These are phyloP conservation scores for Penicillium sp. DNA, from an alignment of 2,329 filamentous ascomycete species.

Conservation along the genomic window DNA sequence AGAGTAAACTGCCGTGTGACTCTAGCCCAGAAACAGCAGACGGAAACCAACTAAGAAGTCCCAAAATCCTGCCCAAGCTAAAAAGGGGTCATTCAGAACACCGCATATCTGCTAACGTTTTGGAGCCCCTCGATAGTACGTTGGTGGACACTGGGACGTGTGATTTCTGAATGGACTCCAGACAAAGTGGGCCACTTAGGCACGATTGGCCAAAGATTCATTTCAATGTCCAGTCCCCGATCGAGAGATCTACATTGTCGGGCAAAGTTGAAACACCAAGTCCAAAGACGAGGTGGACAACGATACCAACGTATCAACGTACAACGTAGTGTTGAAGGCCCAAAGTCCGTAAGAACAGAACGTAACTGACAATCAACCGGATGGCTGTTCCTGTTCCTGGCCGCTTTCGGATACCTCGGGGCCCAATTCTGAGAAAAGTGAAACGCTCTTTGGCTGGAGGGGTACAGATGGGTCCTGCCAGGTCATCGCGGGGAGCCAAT, in stretches of 20 bases:
- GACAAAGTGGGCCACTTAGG: not conserved
- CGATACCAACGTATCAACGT: not conserved
- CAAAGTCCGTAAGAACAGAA: not conserved
- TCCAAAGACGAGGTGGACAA: not conserved
- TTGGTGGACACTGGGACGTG: slow-evolving; percentile 8
- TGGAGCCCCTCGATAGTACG: slow-evolving; percentile 2
- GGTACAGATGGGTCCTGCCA: slow-evolving; percentile 17
- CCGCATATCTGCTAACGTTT: not conserved
- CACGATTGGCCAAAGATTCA: slow-evolving; percentile 8
- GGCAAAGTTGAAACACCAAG: slow-evolving; percentile 20
- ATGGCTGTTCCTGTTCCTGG: slow-evolving; percentile 8
- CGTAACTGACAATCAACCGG: not conserved
- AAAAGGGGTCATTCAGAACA: slow-evolving; percentile 2
- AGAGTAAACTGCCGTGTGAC: not conserved
- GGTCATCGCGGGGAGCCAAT: slow-evolving; percentile 24
- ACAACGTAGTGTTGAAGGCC: not conserved
- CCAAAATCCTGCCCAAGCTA: slow-evolving; percentile 21
- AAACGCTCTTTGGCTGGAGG: slow-evolving; percentile 11
- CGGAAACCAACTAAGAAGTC: not conserved
- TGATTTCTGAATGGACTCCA: slow-evolving; percentile 7
- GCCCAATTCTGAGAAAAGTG: slow-evolving; percentile 7
- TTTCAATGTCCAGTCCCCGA: slow-evolving; percentile 6
- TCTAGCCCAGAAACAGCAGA: slow-evolving; percentile 11
- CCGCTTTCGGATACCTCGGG: slow-evolving; percentile 9
- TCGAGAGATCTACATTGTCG: slow-evolving; percentile 21